phyloP scores from a whole-genome alignment of 1,284 basidiomycete species.

The Ceratorhiza oryzae-sativae region DNA sequence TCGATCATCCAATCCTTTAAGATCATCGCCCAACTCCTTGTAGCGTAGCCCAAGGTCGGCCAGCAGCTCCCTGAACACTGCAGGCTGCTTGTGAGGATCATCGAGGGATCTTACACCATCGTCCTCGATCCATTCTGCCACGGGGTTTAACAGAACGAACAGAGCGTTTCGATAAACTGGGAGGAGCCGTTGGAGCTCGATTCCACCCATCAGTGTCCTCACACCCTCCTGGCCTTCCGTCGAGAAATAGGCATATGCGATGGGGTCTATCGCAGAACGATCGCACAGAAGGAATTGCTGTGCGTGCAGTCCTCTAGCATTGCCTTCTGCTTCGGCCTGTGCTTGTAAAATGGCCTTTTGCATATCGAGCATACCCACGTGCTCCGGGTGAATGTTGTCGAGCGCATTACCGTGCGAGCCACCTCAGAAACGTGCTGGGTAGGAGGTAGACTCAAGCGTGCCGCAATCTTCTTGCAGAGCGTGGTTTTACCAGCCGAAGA shows the following conservation, averaged over 20 bases:
- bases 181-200: slow-evolving; percentile 55
- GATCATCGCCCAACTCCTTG: slow-evolving; percentile 57
- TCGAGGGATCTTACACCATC: slow-evolving; percentile 66
- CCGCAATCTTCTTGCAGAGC: slow-evolving; percentile 60
- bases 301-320: slow-evolving; percentile 42
- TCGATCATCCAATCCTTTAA: slow-evolving; percentile 51
- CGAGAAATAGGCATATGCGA: slow-evolving; percentile 65
- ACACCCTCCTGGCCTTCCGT: neutral
- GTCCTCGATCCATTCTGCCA: slow-evolving; percentile 65
- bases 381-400: slow-evolving; percentile 60
- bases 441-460: slow-evolving; percentile 1
- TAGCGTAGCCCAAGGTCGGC: slow-evolving; percentile 58
- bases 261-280: slow-evolving; percentile 66
- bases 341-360: slow-evolving; percentile 65
- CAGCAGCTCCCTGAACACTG: slow-evolving; percentile 54
- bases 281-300: slow-evolving; percentile 58
- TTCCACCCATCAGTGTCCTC: slow-evolving; percentile 50
- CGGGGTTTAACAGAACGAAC: slow-evolving; percentile 63
- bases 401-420: slow-evolving; percentile 63
- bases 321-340: slow-evolving; percentile 58
- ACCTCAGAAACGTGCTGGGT: slow-evolving; percentile 57
- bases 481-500: slow-evolving; percentile 73
- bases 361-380: slow-evolving; percentile 62
- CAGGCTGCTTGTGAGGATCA: slow-evolving; percentile 54
- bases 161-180: slow-evolving; percentile 54